Base-by-base conservation (phyloP, 2,329 filamentous ascomycete genomes). In the Calonectria pseudoturangicola region DNA sequence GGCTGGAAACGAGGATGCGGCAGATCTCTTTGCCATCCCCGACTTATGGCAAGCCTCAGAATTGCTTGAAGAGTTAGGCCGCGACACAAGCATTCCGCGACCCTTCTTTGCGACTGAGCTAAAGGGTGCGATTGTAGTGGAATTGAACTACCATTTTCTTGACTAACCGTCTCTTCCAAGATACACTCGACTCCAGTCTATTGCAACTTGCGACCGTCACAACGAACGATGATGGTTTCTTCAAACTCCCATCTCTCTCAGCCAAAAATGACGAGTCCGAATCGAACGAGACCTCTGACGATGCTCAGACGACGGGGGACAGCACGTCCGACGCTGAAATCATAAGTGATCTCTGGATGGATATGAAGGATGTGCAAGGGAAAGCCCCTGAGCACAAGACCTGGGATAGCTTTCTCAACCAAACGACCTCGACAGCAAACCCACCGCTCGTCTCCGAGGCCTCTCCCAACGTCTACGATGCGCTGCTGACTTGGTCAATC, bases 371-470 rank as follows among this genome's bases (percentile, higher is more conserved):
- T 15, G 73, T 79, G 12, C 62, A 77, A 2, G 66, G 76, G n/a
- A 80, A 81, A 5, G 64, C 73, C 6, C 83, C 87, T 8, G 82
- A 85, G 47, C 91, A 92, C 78, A 89, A 88, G 73, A 93, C 92
- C 0, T 97, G 94, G 94, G 92, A 95, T 75, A 85, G 83, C 2
- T 96, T 96, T 77, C 81, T 85, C n/a, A 79, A 85, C 6, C 80
- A 85, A 5, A 83, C 85, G 12, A 75, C 81, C 2, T 72, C 71
- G 13, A 63, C 72, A 27, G 81, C 54, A 84, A 87, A 68, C 48
- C 88, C 90, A 1, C 82, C 88, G 2, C 92, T 94, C 74, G 84
- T 95, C 15, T 92, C 91, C 3, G 94, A 97, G 83, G 91, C 92
- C 33, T 93, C 93, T 0, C 86, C 92, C 1, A 82, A 82, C 12